Percentiles rank a stretch among this genome's conserved stretches.
Conservation (phyloP, 495 filamentous ascomycete species). For the Clohesyomyces aquaticus region DNA sequence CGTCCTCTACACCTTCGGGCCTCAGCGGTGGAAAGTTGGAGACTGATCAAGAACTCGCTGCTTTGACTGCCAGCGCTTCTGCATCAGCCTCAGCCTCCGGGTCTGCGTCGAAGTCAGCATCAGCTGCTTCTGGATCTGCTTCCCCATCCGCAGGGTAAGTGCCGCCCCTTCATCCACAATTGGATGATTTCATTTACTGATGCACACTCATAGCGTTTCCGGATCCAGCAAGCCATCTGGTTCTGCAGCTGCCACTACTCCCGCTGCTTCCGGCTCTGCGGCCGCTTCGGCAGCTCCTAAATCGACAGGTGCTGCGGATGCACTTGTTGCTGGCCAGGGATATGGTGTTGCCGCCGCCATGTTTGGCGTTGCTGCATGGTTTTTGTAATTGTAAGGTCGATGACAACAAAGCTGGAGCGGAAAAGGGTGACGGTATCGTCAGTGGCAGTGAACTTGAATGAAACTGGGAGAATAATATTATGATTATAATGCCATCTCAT, state of each 20-base stretch:
- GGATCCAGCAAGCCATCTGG: no score
- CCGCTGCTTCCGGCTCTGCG: slow-evolving; percentile 1
- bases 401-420: no score
- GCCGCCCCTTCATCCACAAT: no score
- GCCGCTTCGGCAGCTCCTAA: neutral
- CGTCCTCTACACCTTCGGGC: neutral
- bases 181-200: no score
- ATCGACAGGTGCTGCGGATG: slow-evolving; percentile 3
- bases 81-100: neutral
- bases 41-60: slow-evolving; percentile 10
- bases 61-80: slow-evolving; percentile 6
- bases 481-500: no score
- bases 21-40: slow-evolving; percentile 10
- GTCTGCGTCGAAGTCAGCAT: no score
- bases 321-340: neutral
- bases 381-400: no score
- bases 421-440: no score
- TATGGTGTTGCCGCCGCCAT: slow-evolving; percentile 4
- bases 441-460: no score
- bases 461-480: no score
- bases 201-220: no score
- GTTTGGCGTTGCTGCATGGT: slow-evolving; percentile 14
- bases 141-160: neutral
- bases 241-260: neutral
- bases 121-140: neutral